A percentile compares a stretch with the other conserved stretches of the same genome.
These are phyloP conservation scores for Linum tenue DNA, from an alignment of 345 rosid genomes.

Conservation along the genomic window DNA sequence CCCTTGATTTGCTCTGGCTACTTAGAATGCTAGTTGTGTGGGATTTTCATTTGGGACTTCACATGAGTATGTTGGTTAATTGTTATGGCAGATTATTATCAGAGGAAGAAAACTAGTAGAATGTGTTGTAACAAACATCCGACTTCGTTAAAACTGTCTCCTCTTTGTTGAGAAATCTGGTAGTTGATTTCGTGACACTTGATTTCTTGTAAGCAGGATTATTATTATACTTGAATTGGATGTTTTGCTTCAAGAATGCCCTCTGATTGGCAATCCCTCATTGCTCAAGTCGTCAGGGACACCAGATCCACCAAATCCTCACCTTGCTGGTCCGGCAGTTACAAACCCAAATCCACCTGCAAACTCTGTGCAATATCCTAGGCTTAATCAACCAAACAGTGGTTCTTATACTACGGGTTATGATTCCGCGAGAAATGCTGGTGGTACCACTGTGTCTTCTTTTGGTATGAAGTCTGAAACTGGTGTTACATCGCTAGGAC, in stretches of 20 bases:
- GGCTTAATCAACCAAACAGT: conserved; percentile 24
- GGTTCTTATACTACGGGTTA: conserved; percentile 19
- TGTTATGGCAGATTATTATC: too few relatives aligned
- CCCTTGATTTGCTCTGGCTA: neutral
- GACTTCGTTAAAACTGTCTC: neutral
- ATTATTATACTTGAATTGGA: conserved; percentile 55
- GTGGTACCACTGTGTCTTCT: conserved; percentile 29
- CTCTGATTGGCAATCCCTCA: conserved; percentile 46
- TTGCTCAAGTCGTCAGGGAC: conserved; percentile 24
- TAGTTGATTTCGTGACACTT: conserved; percentile 8
- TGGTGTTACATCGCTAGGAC: conserved; percentile 26
- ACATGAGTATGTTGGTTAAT: neutral
- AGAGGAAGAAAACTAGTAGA: neutral
- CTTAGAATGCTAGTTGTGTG: neutral
- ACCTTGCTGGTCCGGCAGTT: conserved; percentile 14
- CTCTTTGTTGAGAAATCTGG: neutral
- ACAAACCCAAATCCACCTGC: conserved; percentile 26
- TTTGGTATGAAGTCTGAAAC: conserved; percentile 27
- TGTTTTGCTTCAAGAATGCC: conserved; percentile 32
- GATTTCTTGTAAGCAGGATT: conserved; percentile 39
- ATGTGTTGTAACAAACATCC: neutral
- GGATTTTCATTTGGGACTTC: neutral
- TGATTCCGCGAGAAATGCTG: conserved; percentile 9
- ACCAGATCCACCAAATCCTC: conserved; percentile 18
- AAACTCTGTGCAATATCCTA: conserved; percentile 28